phyloP scores from a whole-genome alignment of 345 rosid genomes.

The Pistacia vera region DNA sequence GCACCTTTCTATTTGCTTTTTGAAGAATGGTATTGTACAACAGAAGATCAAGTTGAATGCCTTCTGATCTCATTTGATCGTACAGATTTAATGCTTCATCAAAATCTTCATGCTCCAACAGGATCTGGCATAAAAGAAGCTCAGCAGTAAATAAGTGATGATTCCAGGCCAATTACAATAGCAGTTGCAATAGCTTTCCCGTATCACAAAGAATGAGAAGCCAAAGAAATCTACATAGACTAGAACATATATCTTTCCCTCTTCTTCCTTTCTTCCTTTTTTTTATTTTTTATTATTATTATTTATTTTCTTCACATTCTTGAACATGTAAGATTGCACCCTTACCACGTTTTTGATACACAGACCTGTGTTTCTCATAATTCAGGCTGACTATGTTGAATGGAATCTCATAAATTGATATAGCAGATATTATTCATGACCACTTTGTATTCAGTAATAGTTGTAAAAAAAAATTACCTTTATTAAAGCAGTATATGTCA shows the following conservation, averaged over 20 bases:
- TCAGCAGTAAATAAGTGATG: constrained; percentile 16
- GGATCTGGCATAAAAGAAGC: constrained; percentile 44
- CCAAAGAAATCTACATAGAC: not conserved
- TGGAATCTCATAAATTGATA: not conserved
- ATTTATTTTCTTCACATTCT: not conserved
- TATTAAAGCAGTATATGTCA: constrained; percentile 53
- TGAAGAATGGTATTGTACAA: constrained; percentile 67
- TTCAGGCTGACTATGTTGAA: not conserved
- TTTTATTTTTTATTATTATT: too few relatives aligned
- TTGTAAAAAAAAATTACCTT: constrained; percentile 45
- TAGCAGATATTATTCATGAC: not conserved
- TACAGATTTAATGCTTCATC: constrained; percentile 59
- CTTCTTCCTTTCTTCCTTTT: too few relatives aligned
- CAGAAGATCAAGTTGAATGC: constrained; percentile 47
- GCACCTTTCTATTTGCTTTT: constrained; percentile 57
- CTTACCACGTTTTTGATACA: not conserved
- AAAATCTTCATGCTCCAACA: constrained; percentile 46
- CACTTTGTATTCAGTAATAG: not conserved
- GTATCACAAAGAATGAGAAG: not conserved
- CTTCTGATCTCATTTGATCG: constrained; percentile 55
- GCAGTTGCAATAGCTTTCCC: not conserved
- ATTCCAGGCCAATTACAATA: not conserved
- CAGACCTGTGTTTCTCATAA: not conserved
- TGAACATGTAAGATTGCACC: not conserved
- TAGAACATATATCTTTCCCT: too few relatives aligned